Evolutionary conservation across 2,329 filamentous ascomycete species (phyloP).

Genomic region (Colletotrichum ledebouriae): DNA sequence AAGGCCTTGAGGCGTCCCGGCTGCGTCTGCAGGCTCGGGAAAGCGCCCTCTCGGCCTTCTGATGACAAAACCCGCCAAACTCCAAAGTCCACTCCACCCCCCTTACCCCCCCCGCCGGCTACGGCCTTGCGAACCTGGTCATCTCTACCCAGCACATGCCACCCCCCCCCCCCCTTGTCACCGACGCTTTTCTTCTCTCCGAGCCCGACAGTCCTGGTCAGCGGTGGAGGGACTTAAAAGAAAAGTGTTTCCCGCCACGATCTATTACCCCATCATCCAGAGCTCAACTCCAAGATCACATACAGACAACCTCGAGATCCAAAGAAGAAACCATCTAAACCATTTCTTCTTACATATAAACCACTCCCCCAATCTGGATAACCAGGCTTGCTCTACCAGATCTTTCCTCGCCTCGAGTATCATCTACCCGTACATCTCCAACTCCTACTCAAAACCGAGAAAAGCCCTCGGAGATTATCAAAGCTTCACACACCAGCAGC

Average conservation of each 20-base stretch:
- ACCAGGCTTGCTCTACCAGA: conserved; percentile 6
- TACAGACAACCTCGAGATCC: conserved; percentile 26
- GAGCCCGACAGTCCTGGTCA: conserved; percentile 37
- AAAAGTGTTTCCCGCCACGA: conserved; percentile 39
- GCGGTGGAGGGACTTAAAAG: conserved; percentile 40
- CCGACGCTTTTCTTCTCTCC: conserved; percentile 42
- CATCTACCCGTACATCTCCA: not conserved
- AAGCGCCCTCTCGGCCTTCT: conserved; percentile 34
- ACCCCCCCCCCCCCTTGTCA: conserved; percentile 39
- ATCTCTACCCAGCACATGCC: conserved; percentile 33
- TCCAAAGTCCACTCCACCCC: conserved; percentile 27
- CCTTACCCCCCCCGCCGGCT: not conserved
- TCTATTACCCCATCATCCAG: conserved; percentile 19
- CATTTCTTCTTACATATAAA: conserved; percentile 17
- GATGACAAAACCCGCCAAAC: conserved; percentile 42
- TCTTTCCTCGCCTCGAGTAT: not conserved
- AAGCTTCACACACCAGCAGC: conserved; percentile 35
- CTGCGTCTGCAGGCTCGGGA: conserved; percentile 32
- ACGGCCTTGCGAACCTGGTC: conserved; percentile 13
- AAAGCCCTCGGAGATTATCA: conserved; percentile 29
- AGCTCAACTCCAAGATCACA: conserved; percentile 29
- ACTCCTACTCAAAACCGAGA: conserved; percentile 12
- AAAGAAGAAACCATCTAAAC: conserved; percentile 33
- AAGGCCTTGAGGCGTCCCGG: conserved; percentile 17
- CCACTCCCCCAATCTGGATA: conserved; percentile 10